Conservation (phyloP, 2,329 filamentous ascomycete species). For the Aspergillus pseudoviridinutans region DNA sequence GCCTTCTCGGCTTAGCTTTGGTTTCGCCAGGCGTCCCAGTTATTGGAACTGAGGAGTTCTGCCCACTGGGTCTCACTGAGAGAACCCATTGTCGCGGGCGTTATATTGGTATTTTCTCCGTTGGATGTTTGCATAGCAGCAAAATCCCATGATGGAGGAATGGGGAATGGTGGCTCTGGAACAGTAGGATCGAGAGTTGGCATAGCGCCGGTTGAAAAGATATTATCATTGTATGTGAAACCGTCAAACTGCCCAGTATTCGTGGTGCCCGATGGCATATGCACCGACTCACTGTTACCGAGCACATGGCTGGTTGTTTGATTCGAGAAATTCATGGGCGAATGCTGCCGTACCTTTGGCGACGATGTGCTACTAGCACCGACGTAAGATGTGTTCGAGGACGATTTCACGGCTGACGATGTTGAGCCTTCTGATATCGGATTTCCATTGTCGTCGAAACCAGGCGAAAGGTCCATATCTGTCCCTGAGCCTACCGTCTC, state of each 20-base stretch:
- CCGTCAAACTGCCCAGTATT: slow-evolving; percentile 15
- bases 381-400: slow-evolving; percentile 34
- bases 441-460: slow-evolving; percentile 28
- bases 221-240: slow-evolving; percentile 13
- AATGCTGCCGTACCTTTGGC: slow-evolving; percentile 19
- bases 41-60: slow-evolving; percentile 21
- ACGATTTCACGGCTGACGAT: slow-evolving; percentile 35
- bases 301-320: slow-evolving; percentile 12
- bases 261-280: slow-evolving; percentile 11
- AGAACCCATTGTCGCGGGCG: slow-evolving; percentile 20
- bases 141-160: slow-evolving; percentile 30
- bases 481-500: slow-evolving; percentile 7
- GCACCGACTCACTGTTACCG: slow-evolving; percentile 11
- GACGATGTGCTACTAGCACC: slow-evolving; percentile 26
- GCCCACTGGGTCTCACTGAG: slow-evolving; percentile 36
- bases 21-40: slow-evolving; percentile 17
- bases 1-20: neutral
- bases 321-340: slow-evolving; percentile 4
- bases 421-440: slow-evolving; percentile 33
- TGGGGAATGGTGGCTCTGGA: slow-evolving; percentile 21
- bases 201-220: slow-evolving; percentile 12
- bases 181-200: slow-evolving; percentile 15
- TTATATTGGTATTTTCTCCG: slow-evolving; percentile 15
- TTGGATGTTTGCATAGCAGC: slow-evolving; percentile 9
- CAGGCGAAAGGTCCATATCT: slow-evolving; percentile 32